Conservation (phyloP, 176 grass and related monocot species). For the Ampelocalamus luodianensis region DNA sequence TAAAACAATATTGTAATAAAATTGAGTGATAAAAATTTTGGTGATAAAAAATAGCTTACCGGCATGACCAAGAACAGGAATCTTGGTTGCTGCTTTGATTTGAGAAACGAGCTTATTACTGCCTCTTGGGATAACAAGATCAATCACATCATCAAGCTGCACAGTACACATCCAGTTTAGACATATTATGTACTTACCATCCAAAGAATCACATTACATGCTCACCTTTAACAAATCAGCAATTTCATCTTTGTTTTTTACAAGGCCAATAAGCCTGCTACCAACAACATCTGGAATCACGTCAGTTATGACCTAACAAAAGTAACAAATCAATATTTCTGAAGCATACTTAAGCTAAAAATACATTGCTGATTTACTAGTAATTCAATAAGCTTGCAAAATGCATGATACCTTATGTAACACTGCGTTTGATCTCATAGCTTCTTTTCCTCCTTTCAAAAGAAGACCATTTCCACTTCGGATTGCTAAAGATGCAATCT, state of each 20-base stretch:
- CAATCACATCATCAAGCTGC: conserved; percentile 99
- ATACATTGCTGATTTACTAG: background rate
- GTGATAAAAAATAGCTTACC: conserved; percentile 57
- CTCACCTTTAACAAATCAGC: conserved; percentile 83
- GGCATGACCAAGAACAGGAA: conserved; percentile 93
- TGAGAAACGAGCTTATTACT: conserved; percentile 90
- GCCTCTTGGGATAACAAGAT: conserved; percentile 98
- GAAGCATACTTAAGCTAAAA: conserved; percentile 1
- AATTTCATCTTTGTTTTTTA: conserved; percentile 92
- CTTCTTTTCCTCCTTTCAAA: conserved; percentile 98
- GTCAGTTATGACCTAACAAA: conserved; percentile 72
- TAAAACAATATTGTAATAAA: conserved; percentile 1
- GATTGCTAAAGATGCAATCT: conserved; percentile 95
- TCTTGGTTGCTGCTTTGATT: conserved; percentile 94
- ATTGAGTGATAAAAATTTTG: background rate
- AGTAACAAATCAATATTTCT: conserved; percentile 8
- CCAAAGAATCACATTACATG: conserved; percentile 27
- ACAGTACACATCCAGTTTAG: conserved; percentile 35
- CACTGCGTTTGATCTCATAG: conserved; percentile 91
- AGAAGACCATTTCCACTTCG: conserved; percentile 97
- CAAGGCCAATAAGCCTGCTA: conserved; percentile 89
- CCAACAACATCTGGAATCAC: conserved; percentile 82
- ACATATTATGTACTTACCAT: conserved; percentile 20
- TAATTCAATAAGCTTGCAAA: conserved; percentile 2
- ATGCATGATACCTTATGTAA: conserved; percentile 75